Evolutionary conservation across 345 rosid genomes (phyloP).

Genomic region (Aquilaria malaccensis): DNA sequence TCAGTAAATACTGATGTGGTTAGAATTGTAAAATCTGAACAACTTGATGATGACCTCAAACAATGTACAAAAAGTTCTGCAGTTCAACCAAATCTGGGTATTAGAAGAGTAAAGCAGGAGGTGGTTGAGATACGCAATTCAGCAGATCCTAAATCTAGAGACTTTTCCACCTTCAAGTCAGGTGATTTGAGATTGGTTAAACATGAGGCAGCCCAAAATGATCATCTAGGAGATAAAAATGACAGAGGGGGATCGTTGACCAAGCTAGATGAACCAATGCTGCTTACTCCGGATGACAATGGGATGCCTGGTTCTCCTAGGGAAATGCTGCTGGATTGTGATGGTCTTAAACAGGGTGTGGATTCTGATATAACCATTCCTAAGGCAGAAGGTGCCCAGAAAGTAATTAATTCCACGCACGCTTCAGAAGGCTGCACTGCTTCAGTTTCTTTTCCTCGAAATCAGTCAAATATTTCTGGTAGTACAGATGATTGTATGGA

Average conservation of each 20-base stretch:
- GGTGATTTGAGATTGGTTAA: constrained; percentile 33
- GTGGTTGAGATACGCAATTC: constrained; percentile 21
- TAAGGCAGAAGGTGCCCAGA: background rate
- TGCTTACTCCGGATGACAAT: constrained; percentile 11
- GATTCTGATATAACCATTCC: constrained; percentile 10
- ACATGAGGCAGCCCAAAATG: constrained; percentile 38
- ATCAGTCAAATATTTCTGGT: constrained; percentile 22
- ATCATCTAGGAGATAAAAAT: constrained; percentile 19
- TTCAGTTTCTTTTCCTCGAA: background rate
- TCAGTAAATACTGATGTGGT: constrained; percentile 18
- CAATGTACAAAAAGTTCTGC: constrained; percentile 13
- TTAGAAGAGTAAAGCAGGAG: constrained; percentile 40
- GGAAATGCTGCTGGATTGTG: constrained; percentile 17
- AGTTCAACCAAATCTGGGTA: constrained; percentile 13
- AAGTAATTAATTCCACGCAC: too few relatives aligned
- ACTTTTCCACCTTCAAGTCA: constrained; percentile 16
- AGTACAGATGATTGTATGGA: constrained; percentile 18
- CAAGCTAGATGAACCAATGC: constrained; percentile 15
- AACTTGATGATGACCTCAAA: constrained; percentile 35
- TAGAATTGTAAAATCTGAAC: constrained; percentile 52
- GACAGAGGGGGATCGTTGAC: constrained; percentile 22
- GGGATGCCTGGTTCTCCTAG: constrained; percentile 18
- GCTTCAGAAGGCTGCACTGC: too few relatives aligned
- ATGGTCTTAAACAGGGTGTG: constrained; percentile 8
- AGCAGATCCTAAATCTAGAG: constrained; percentile 17